These are phyloP conservation scores for Mrakia hoshinonis DNA, from an alignment of 768 basidiomycete species.

Conservation along the genomic window DNA sequence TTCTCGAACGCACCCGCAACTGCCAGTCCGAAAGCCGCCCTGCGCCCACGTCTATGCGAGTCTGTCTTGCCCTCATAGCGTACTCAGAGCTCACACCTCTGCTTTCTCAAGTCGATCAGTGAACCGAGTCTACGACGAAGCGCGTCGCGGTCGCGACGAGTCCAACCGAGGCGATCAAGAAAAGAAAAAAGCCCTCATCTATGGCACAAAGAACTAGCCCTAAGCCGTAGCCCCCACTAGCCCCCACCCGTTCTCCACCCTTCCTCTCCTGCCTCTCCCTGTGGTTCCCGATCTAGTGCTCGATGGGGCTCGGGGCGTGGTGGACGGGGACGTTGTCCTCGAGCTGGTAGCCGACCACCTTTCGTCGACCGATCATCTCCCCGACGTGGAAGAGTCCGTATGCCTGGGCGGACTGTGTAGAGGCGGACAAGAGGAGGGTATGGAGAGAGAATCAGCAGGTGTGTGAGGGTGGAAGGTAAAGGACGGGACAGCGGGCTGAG, in stretches of 20 bases:
- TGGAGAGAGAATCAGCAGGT: not conserved
- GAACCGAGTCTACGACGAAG: too few species aligned
- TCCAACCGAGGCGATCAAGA: too few species aligned
- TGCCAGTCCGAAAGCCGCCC: not conserved
- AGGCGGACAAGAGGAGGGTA: not conserved
- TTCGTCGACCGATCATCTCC: constrained; percentile 74
- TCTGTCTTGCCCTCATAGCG: too few species aligned
- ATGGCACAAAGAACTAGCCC: not conserved
- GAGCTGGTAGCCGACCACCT: constrained; percentile 67
- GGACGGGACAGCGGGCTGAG: not conserved
- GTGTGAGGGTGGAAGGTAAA: not conserved
- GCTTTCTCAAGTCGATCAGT: too few species aligned
- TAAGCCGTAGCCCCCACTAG: not conserved
- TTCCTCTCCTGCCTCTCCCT: not conserved
- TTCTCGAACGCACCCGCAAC: not conserved
- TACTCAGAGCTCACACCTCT: too few species aligned
- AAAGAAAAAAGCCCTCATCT: not conserved
- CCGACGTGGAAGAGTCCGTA: constrained; percentile 91
- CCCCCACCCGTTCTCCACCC: not conserved
- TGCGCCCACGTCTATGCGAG: not conserved
- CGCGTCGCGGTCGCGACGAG: too few species aligned
- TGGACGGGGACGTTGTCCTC: constrained; percentile 32
- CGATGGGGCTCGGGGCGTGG: not conserved
- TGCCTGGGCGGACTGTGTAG: constrained; percentile 69
- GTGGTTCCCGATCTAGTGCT: not conserved